Conservation (phyloP, 148 eudicot species). For the Suaeda aralocaspica region DNA sequence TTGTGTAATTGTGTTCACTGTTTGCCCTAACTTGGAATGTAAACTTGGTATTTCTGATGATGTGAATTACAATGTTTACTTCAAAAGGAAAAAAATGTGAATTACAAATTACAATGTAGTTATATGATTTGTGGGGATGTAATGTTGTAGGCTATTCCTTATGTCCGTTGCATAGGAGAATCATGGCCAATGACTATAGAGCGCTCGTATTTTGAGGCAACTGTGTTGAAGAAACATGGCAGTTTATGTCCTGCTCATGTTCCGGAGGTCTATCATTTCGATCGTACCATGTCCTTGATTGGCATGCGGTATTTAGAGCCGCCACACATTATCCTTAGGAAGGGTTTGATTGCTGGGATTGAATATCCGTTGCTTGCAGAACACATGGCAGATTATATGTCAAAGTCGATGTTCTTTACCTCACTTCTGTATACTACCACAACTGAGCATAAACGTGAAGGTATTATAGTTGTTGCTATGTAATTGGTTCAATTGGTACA, state of each 20-base stretch:
- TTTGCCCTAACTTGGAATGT: not conserved
- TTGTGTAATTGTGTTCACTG: not conserved
- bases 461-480: slow-evolving; percentile 29
- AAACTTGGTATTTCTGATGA: too few relatives aligned
- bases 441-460: slow-evolving; percentile 74
- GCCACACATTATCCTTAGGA: slow-evolving; percentile 90
- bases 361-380: slow-evolving; percentile 87
- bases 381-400: slow-evolving; percentile 77
- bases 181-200: slow-evolving; percentile 96
- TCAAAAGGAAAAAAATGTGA: too few relatives aligned
- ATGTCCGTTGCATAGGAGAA: slow-evolving; percentile 89
- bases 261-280: slow-evolving; percentile 95
- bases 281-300: slow-evolving; percentile 75
- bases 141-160: slow-evolving; percentile 82
- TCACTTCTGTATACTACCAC: slow-evolving; percentile 86
- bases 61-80: not conserved
- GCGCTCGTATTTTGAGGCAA: slow-evolving; percentile 86
- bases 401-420: slow-evolving; percentile 75
- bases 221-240: slow-evolving; percentile 60
- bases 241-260: slow-evolving; percentile 80
- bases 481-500: too few relatives aligned
- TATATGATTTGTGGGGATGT: not conserved
- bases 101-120: too few relatives aligned
- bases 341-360: slow-evolving; percentile 87
- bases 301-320: slow-evolving; percentile 97